Evolutionary conservation across 441 rosid genomes (phyloP).

Genomic region (Gossypium schwendimanii): DNA sequence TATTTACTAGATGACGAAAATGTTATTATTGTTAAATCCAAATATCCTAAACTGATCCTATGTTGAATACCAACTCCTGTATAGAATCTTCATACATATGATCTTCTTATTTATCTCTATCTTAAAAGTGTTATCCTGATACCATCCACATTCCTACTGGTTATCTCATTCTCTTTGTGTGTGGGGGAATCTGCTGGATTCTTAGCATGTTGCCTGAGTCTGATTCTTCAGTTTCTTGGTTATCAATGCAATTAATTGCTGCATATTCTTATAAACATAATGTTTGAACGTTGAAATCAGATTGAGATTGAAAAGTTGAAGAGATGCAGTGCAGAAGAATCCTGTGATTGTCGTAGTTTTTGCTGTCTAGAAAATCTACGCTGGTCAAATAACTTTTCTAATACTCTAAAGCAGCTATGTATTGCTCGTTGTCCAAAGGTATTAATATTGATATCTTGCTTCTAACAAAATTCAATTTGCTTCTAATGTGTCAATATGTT

Average conservation of each 20-base stretch:
- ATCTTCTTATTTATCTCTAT: background rate
- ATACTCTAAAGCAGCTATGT: conserved; percentile 46
- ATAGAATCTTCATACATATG: background rate
- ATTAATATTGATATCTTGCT: conserved; percentile 12
- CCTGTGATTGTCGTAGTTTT: conserved; percentile 48
- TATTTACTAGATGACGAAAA: background rate
- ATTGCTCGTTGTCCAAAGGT: conserved; percentile 79
- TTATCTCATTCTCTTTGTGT: background rate
- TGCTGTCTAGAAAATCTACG: conserved; percentile 45
- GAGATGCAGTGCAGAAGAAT: conserved; percentile 45
- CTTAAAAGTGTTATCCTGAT: background rate
- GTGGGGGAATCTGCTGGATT: background rate
- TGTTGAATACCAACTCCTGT: background rate
- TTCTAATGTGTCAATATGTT: background rate
- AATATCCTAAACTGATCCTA: background rate
- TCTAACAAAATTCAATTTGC: background rate
- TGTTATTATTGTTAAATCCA: background rate
- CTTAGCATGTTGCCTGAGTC: background rate
- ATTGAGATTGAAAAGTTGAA: conserved; percentile 45
- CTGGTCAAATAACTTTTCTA: conserved; percentile 64
- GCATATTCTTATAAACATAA: background rate
- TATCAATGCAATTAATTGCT: conserved; percentile 1
- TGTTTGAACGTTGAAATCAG: conserved; percentile 23
- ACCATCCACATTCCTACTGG: background rate
- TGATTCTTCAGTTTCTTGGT: background rate